Evolutionary conservation across 129 eudicot species (phyloP).

Genomic region (Deinandra increscens): DNA sequence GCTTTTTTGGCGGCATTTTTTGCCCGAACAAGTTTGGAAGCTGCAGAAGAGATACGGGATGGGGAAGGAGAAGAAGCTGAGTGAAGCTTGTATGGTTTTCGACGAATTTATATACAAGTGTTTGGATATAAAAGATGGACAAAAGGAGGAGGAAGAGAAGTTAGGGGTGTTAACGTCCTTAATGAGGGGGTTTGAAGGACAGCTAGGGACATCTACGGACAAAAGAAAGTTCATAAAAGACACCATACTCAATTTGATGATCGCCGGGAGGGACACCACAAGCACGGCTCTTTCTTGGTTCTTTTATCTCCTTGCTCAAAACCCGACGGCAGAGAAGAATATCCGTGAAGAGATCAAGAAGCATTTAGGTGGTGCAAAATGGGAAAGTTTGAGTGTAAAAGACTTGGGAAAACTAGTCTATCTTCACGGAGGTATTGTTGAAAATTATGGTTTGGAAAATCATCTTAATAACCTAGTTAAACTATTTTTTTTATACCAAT

Average conservation of each 20-base stretch:
- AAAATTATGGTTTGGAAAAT: too few species aligned
- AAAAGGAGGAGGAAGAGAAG: conserved; percentile 3
- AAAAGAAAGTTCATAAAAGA: conserved; percentile 37
- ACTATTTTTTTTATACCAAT: too few species aligned
- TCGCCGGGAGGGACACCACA: conserved; percentile 69
- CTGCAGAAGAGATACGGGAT: conserved; percentile 40
- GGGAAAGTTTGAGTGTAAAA: conserved; percentile 27
- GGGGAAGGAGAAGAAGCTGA: conserved; percentile 52
- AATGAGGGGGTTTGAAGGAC: conserved; percentile 12
- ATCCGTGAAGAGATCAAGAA: conserved; percentile 45
- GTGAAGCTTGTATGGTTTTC: conserved; percentile 27
- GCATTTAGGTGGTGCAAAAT: neutral
- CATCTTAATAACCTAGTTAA: too few species aligned
- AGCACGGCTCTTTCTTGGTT: too few species aligned
- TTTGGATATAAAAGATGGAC: conserved; percentile 18
- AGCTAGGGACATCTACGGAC: conserved; percentile 7
- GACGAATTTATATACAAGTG: conserved; percentile 38
- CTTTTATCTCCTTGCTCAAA: conserved; percentile 41
- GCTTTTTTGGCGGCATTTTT: conserved; percentile 40
- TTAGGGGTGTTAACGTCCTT: conserved; percentile 22
- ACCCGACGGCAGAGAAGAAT: conserved; percentile 40
- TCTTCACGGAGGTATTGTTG: conserved; percentile 71
- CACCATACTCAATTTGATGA: conserved; percentile 36
- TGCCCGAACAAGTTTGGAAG: conserved; percentile 47
- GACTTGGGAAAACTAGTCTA: conserved; percentile 37